Evolutionary conservation across 768 basidiomycete genomes (phyloP), one percentile per base, ranked within the genome.

Genomic region (Leccinum uliginosum): DNA sequence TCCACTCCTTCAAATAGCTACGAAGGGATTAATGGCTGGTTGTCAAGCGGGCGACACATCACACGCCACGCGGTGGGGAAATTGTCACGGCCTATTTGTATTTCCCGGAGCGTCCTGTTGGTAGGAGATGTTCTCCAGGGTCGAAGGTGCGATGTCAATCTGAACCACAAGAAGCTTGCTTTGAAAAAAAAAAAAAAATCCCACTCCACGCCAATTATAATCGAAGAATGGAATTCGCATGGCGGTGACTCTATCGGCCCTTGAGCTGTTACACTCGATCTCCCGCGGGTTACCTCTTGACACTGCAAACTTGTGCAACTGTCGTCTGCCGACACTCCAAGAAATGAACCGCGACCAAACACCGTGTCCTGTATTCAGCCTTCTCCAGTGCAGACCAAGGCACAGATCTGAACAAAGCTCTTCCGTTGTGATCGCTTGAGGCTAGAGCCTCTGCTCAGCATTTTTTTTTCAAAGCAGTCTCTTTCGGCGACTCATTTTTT

Each of bases 211-310:
- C 47, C n/a, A 40, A 47, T 30, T 24, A 38, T 23, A 29, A 19
- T 21, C 5, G 40, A n/a, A 46, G 51, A 51, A 43, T 50, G 52
- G 38, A 47, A 40, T 55, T 59, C 46, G 52, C 11, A 57, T 59
- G 59, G 54, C 51, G 59, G 40, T 19, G 40, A 40, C n/a, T 40
- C 40, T 6, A 40, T 19, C 53, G 7, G 30, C 44, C 40, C 51
- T 19, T 27, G 24, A 21, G 32, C 45, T 54, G 19, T 24, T 54
- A 12, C 32, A 49, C n/a, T 49, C 38, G 51, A 34, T 47, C 17
- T n/a, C 6, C 21, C n/a, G 35, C 32, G 24, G 34, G 29, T 47
- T 19, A 46, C 24, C 50, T 43, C 40, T 43, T 43, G n/a, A 19
- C 40, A 19, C 5, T 40, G n/a, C 9, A 40, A 19, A 19, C n/a